These are phyloP conservation scores for Echinosophora koreensis DNA, from an alignment of 306 rosid species.

Conservation along the genomic window DNA sequence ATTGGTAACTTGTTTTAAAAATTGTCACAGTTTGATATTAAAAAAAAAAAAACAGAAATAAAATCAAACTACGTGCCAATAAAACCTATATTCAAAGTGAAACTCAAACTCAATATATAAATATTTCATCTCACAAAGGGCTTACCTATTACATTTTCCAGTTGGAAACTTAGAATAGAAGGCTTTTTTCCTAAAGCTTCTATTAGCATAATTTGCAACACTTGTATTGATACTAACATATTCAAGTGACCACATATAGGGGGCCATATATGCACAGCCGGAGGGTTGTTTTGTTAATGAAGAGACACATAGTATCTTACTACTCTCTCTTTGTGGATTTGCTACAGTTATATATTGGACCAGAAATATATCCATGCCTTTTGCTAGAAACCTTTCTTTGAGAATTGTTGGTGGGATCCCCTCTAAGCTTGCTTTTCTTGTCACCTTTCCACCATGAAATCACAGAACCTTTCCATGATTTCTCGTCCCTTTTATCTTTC, in stretches of 20 bases:
- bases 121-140: too few relatives aligned
- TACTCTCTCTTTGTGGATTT: constrained; percentile 50
- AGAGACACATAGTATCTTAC: constrained; percentile 66
- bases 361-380: constrained; percentile 62
- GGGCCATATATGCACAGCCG: too few relatives aligned
- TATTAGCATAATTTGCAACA: too few relatives aligned
- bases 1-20: too few relatives aligned
- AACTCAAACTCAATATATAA: too few relatives aligned
- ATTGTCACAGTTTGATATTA: too few relatives aligned
- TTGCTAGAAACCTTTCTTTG: constrained; percentile 39
- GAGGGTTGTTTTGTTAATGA: constrained; percentile 51
- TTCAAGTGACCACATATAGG: constrained; percentile 71
- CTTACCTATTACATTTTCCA: too few relatives aligned
- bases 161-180: too few relatives aligned
- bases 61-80: too few relatives aligned
- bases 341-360: constrained; percentile 57
- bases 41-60: too few relatives aligned
- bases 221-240: background rate
- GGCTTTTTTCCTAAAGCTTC: too few relatives aligned
- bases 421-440: constrained; percentile 52
- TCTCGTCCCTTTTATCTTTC: constrained; percentile 59
- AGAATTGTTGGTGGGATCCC: constrained; percentile 39
- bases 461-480: constrained; percentile 73
- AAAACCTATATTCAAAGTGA: too few relatives aligned
- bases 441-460: constrained; percentile 80